phyloP scores from a whole-genome alignment of 345 rosid genomes.

The Eutrema yunnanense region DNA sequence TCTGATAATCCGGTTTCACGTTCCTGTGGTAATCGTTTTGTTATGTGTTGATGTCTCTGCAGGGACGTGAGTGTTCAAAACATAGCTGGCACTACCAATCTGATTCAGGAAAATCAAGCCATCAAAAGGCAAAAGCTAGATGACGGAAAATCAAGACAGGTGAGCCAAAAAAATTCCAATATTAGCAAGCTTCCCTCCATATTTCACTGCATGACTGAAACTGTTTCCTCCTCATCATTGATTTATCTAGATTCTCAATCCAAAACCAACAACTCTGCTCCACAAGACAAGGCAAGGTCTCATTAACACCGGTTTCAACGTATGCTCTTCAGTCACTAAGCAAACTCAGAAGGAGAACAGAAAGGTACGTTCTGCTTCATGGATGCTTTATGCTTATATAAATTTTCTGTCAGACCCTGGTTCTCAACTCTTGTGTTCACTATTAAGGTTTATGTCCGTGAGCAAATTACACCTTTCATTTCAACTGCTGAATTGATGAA shows the following conservation, averaged over 20 bases:
- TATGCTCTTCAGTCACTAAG: conserved; percentile 38
- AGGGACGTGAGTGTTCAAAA: conserved; percentile 39
- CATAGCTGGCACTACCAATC: conserved; percentile 38
- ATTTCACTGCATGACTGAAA: conserved; percentile 3
- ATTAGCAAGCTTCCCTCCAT: neutral
- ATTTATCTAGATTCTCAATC: conserved; percentile 65
- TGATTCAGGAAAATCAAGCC: conserved; percentile 89
- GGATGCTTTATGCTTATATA: neutral
- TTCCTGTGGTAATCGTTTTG: neutral
- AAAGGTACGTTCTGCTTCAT: conserved; percentile 45
- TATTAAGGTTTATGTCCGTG: conserved; percentile 28
- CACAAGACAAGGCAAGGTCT: conserved; percentile 85
- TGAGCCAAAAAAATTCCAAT: conserved; percentile 6
- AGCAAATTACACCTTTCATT: conserved; percentile 19
- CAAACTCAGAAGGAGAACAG: conserved; percentile 56
- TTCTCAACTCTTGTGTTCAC: conserved; percentile 7
- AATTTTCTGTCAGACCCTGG: neutral
- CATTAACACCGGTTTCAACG: conserved; percentile 36
- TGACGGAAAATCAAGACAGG: conserved; percentile 89
- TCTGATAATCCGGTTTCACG: neutral
- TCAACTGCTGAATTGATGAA: conserved; percentile 76
- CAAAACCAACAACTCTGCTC: conserved; percentile 58
- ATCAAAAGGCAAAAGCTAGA: conserved; percentile 95
- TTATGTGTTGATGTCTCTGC: conserved; percentile 1
- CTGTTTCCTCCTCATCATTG: neutral